Evolutionary conservation across 352 stramenopile species (phyloP).

Genomic region (Thalassiosira exigua): DNA sequence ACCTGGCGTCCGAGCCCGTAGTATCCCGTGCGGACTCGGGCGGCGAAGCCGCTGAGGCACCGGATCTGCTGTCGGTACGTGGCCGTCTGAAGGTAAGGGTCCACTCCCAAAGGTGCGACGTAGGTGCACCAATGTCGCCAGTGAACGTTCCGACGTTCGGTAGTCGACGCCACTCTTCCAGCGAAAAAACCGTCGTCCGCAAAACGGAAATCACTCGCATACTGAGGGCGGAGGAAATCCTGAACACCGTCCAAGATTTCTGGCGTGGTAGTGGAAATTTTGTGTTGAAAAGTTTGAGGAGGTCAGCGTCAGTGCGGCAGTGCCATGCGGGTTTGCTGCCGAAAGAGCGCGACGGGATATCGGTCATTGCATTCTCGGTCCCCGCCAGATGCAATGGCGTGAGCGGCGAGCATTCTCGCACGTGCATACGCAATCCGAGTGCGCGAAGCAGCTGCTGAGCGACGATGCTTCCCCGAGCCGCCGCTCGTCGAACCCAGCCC

Average conservation of each 20-base stretch:
- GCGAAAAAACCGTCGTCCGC: neutral
- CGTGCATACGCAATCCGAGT: slow-evolving; percentile 12
- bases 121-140: slow-evolving; percentile 18
- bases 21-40: neutral
- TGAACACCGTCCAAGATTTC: slow-evolving; percentile 32
- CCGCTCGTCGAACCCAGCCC: neutral
- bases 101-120: slow-evolving; percentile 14
- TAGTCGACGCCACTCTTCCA: slow-evolving; percentile 28
- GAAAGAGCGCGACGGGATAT: slow-evolving; percentile 36
- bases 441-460: slow-evolving; percentile 11
- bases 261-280: slow-evolving; percentile 28
- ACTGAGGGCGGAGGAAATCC: neutral
- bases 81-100: slow-evolving; percentile 27
- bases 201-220: slow-evolving; percentile 24
- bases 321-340: slow-evolving; percentile 21
- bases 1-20: slow-evolving; percentile 7
- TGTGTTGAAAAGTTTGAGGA: slow-evolving; percentile 28
- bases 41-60: slow-evolving; percentile 12
- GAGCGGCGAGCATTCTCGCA: slow-evolving; percentile 15
- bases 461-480: neutral
- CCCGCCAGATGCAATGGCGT: slow-evolving; percentile 32
- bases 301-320: slow-evolving; percentile 10
- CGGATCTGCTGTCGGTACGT: slow-evolving; percentile 2
- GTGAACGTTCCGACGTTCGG: slow-evolving; percentile 7
- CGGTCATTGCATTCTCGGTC: slow-evolving; percentile 15